Conservation (phyloP, 257 asterid genomes). For the Solanum chiquidenum region DNA sequence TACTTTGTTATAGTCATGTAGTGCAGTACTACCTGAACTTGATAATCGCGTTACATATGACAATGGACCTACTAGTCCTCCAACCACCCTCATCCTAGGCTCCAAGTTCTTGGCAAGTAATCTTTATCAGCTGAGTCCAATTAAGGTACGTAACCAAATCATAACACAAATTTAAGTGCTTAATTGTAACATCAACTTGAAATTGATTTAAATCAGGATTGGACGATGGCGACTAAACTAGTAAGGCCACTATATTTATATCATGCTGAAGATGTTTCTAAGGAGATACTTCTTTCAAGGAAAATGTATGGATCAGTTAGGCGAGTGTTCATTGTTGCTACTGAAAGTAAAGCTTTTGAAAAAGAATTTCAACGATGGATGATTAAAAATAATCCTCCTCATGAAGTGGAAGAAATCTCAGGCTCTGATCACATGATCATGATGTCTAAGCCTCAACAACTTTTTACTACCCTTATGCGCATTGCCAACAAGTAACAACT, state of each 20-base stretch:
- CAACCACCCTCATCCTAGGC: constrained; percentile 6
- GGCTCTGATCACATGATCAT: constrained; percentile 37
- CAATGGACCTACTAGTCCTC: constrained; percentile 14
- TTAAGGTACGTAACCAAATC: too few relatives aligned
- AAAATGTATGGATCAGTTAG: constrained; percentile 11
- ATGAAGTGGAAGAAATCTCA: constrained; percentile 15
- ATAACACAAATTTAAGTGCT: not conserved
- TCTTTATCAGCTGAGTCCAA: constrained; percentile 10
- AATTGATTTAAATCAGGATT: constrained; percentile 9
- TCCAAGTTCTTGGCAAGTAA: not conserved
- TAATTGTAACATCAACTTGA: too few relatives aligned
- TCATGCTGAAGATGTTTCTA: not conserved
- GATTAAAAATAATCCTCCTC: constrained; percentile 19
- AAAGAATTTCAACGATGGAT: constrained; percentile 19
- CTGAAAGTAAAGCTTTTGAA: constrained; percentile 3
- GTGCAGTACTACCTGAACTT: not conserved
- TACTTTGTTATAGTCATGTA: not conserved
- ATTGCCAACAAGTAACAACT: not conserved
- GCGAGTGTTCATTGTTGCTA: constrained; percentile 15
- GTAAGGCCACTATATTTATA: constrained; percentile 9
- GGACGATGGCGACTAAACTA: constrained; percentile 17
- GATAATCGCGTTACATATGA: constrained; percentile 1
- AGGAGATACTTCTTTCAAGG: constrained; percentile 1
- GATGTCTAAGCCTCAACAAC: constrained; percentile 24
- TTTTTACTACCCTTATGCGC: constrained; percentile 1